Evolutionary conservation across 2,329 filamentous ascomycete species (phyloP).

Genomic region (Cytospora schulzeri): DNA sequence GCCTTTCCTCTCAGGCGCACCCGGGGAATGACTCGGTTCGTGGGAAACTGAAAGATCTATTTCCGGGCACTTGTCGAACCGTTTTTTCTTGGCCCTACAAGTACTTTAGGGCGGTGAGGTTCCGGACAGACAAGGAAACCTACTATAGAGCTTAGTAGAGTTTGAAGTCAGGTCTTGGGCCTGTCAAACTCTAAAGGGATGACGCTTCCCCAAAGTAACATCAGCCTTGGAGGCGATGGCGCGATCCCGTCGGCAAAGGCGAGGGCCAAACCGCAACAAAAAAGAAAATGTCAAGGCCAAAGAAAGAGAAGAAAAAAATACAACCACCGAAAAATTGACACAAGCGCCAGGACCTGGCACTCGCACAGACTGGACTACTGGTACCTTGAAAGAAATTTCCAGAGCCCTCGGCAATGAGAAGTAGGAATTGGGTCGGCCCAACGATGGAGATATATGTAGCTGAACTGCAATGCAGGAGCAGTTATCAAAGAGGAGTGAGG

Average conservation of each 20-base stretch:
- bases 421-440: background rate
- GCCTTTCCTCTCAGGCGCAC: background rate
- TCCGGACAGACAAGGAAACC: background rate
- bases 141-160: background rate
- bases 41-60: background rate
- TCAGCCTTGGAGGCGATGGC: slow-evolving; percentile 12
- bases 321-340: too few species aligned
- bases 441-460: background rate
- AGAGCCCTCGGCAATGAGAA: background rate
- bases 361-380: slow-evolving; percentile 1
- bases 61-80: background rate
- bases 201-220: slow-evolving; percentile 4
- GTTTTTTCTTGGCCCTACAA: background rate
- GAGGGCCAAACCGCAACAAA: background rate
- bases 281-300: background rate
- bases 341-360: background rate
- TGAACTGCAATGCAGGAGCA: background rate
- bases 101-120: background rate
- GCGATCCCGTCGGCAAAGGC: slow-evolving; percentile 5
- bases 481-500: background rate
- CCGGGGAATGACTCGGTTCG: slow-evolving; percentile 15
- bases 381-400: background rate
- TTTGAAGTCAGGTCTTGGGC: background rate
- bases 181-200: background rate
- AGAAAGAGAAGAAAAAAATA: too few species aligned